Evolutionary conservation across 768 basidiomycete genomes (phyloP).

Genomic region (Boletus subparvulus): DNA sequence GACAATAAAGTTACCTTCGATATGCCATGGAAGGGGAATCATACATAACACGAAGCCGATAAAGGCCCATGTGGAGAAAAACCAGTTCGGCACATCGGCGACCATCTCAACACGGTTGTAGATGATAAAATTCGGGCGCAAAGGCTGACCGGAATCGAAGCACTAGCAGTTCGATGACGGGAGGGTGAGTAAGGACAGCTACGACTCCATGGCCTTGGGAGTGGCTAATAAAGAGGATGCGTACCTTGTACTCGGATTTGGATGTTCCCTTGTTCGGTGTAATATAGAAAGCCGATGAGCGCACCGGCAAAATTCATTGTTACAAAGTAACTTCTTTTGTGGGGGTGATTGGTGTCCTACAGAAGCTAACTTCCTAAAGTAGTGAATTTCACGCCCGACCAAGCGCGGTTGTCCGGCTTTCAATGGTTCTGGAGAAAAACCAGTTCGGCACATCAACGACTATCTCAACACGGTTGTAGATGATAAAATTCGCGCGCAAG

Average conservation of each 20-base stretch:
- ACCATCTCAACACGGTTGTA: conserved; percentile 32
- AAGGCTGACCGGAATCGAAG: background rate
- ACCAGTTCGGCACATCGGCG: conserved; percentile 22
- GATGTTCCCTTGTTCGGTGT: conserved; percentile 2
- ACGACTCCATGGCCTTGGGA: background rate
- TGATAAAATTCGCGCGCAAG: too few relatives aligned
- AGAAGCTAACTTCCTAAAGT: too few relatives aligned
- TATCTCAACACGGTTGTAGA: too few relatives aligned
- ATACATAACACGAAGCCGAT: conserved; percentile 52
- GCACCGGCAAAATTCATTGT: too few relatives aligned
- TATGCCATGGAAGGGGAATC: conserved; percentile 69
- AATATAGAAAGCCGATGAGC: too few relatives aligned
- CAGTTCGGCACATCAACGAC: too few relatives aligned
- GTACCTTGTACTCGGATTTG: conserved; percentile 31
- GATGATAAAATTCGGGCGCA: conserved; percentile 2
- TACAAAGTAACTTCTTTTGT: too few relatives aligned
- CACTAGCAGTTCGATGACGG: conserved; percentile 4
- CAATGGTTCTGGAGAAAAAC: too few relatives aligned
- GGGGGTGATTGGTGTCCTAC: too few relatives aligned
- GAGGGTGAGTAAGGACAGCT: background rate
- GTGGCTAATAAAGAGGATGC: conserved; percentile 25
- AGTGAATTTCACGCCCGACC: too few relatives aligned
- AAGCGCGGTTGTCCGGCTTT: too few relatives aligned
- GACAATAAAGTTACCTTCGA: conserved; percentile 19
- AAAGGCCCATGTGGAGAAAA: conserved; percentile 54